phyloP scores from a whole-genome alignment of 2,329 filamentous ascomycete species.

The Fusarium staphyleae region DNA sequence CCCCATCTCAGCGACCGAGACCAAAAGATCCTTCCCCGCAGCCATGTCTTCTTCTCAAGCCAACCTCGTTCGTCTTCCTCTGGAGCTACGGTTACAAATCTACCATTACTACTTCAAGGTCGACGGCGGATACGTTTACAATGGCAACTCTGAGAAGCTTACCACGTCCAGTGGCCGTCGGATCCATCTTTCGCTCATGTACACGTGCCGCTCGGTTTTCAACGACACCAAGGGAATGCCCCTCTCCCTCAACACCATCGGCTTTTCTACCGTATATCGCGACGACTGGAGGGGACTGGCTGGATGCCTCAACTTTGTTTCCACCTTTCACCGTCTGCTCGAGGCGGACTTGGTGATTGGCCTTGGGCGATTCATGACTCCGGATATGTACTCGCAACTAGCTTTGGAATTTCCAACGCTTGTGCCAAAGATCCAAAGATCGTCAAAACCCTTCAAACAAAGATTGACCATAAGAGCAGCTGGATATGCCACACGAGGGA shows the following conservation, averaged over 20 bases:
- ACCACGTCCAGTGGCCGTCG: no score
- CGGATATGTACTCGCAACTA: not conserved
- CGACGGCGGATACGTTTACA: not conserved
- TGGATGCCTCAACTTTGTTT: conserved; percentile 3
- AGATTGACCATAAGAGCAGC: no score
- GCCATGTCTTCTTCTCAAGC: not conserved
- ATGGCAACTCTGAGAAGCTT: not conserved
- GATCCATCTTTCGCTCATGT: not conserved
- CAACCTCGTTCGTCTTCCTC: not conserved
- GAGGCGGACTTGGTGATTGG: fast-evolving
- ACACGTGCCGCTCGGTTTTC: not conserved
- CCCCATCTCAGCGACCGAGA: no score
- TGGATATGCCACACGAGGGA: no score
- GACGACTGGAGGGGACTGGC: not conserved
- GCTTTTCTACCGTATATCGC: not conserved
- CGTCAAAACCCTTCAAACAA: no score
- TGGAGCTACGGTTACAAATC: not conserved
- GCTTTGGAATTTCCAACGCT: not conserved
- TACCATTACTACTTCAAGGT: not conserved
- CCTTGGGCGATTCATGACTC: not conserved
- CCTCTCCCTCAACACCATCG: not conserved
- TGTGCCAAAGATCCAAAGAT: fast-evolving
- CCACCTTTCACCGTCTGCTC: fast-evolving
- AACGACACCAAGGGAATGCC: not conserved
- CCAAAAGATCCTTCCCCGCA: no score